Evolutionary conservation across 2,329 filamentous ascomycete species (phyloP), one percentile per base, ranked within the genome.

Genomic region (Colletotrichum destructivum): DNA sequence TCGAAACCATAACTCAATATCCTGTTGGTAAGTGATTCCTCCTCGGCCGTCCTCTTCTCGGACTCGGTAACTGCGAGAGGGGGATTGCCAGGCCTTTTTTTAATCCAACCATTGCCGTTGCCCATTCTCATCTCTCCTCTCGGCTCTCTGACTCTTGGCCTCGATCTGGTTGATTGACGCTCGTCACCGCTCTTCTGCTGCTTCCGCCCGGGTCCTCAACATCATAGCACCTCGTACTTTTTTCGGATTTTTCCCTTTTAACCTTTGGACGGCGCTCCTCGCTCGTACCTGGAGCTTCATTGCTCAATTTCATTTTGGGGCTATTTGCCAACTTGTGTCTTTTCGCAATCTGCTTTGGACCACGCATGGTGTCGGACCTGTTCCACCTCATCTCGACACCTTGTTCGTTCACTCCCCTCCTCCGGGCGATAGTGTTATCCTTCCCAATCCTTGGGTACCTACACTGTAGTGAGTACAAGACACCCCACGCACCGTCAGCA

Each of bases 1-100:
- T 47, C 44, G 26, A 69, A 69, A 71, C 64, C 59, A 69, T 63
- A 68, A 71, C 69, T 69, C 59, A 69, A 63, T 69, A 63, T 62
- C 38, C 7, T 31, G n/a, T 31, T 31, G 3, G 21, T n/a, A 18
- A 49, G 46, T 49, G 26, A 26, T 38, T 56, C 9, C 16, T 42
- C 49, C 15, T 59, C 26, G 51, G 15, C 23, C 59, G 38, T 35
- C 46, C 57, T 23, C 31, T 26, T 56, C 62, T 31, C 47, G 62
- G 49, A 55, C 42, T 31, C 26, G 26, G 26, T 31, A 1, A 42
- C 26, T 4, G 2, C 4, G 26, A 2, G 5, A 31, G 26, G 40
- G 64, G n/a, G 46, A 47, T 40, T 46, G 13, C 52, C 52, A 26
- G 4, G 12, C 40, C 26, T 52, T 52, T 59, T 59, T 31, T 31